A percentile compares a stretch with the other conserved stretches of the same genome.
Conservation (phyloP, 495 filamentous ascomycete genomes). For the Trichoderma erinaceum region DNA sequence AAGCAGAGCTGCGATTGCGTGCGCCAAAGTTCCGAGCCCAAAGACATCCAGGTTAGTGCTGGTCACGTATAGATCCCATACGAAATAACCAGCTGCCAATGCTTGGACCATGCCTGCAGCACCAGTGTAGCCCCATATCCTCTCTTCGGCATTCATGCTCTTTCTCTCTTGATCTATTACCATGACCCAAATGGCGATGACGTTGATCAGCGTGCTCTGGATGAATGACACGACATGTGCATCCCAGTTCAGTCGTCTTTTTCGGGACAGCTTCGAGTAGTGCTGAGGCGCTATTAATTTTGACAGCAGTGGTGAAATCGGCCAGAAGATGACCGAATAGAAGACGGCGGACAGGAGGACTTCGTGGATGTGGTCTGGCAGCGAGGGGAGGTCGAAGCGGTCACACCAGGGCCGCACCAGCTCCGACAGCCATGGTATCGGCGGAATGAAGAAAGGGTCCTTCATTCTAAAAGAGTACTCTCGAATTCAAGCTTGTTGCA, state of each 20-base stretch:
- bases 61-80: constrained; percentile 85
- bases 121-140: constrained; percentile 89
- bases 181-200: constrained; percentile 77
- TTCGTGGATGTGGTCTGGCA: constrained; percentile 86
- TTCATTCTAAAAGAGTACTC: constrained; percentile 41
- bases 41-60: constrained; percentile 68
- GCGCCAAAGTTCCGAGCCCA: constrained; percentile 81
- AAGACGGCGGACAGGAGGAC: constrained; percentile 63
- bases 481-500: constrained; percentile 6
- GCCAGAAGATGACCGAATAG: constrained; percentile 70
- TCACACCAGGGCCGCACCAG: constrained; percentile 54
- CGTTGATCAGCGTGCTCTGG: constrained; percentile 75
- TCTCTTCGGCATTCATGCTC: constrained; percentile 62
- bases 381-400: constrained; percentile 55
- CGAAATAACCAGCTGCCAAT: constrained; percentile 87
- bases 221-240: constrained; percentile 91
- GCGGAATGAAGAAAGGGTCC: constrained; percentile 63
- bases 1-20: constrained; percentile 75
- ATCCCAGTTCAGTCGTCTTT: constrained; percentile 88
- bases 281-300: constrained; percentile 58
- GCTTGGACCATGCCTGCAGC: constrained; percentile 75
- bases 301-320: constrained; percentile 72
- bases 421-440: constrained; percentile 46
- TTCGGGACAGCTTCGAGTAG: constrained; percentile 60
- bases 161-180: constrained; percentile 67